Evolutionary conservation across 1,284 basidiomycete genomes (phyloP).

Genomic region (Hortiboletus rubellus): DNA sequence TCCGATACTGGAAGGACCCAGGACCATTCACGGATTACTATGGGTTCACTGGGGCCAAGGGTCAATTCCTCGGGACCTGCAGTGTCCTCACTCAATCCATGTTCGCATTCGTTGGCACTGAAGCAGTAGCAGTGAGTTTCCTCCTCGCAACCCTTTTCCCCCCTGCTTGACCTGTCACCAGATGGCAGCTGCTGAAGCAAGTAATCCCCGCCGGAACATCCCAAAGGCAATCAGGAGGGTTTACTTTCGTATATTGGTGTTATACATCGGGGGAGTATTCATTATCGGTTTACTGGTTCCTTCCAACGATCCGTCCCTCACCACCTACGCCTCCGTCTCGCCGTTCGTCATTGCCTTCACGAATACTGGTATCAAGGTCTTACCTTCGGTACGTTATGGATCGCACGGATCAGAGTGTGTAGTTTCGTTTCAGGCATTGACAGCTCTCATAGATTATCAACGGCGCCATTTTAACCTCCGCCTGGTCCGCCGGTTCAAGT

Average conservation of each 20-base stretch:
- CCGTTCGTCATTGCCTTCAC: conserved; percentile 58
- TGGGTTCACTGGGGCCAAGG: no score
- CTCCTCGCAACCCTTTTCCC: background rate
- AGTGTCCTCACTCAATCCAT: no score
- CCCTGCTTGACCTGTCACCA: conserved; percentile 5
- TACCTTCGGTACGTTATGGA: conserved; percentile 42
- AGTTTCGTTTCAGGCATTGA: background rate
- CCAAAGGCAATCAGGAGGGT: conserved; percentile 49
- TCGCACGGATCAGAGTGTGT: background rate
- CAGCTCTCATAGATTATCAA: conserved; percentile 50
- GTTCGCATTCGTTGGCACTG: no score
- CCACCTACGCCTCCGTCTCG: conserved; percentile 31
- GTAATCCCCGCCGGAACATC: conserved; percentile 38
- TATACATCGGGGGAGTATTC: conserved; percentile 54
- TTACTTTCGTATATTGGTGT: conserved; percentile 51
- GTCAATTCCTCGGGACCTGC: no score
- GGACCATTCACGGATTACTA: conserved; percentile 35
- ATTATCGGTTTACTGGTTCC: conserved; percentile 55
- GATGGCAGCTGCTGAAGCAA: conserved; percentile 53
- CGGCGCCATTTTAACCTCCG: conserved; percentile 61
- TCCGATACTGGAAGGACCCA: conserved; percentile 48
- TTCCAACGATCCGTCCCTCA: conserved; percentile 41
- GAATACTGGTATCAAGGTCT: conserved; percentile 50
- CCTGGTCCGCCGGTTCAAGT: conserved; percentile 51
- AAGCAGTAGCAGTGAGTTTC: conserved; percentile 8